Conservation (phyloP, 2,329 filamentous ascomycete genomes). For the Xylariaceae sp. region DNA sequence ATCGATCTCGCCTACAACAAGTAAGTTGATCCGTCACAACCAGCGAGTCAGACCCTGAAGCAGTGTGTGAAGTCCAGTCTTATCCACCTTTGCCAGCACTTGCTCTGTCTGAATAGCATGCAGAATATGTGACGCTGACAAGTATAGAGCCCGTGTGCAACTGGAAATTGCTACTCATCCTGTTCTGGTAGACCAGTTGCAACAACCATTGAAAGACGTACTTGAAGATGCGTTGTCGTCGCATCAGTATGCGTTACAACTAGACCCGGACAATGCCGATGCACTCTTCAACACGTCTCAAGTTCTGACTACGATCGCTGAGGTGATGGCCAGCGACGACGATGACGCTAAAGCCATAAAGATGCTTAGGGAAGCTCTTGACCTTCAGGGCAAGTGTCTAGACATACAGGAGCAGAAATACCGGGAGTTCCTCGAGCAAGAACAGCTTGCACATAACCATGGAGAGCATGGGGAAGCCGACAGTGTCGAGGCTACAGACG, state of each 20-base stretch:
- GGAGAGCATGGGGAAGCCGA: slow-evolving; percentile 33
- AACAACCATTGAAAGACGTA: slow-evolving; percentile 53
- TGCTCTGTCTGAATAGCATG: neutral
- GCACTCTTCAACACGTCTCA: slow-evolving; percentile 73
- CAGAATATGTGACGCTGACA: neutral
- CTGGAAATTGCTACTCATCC: slow-evolving; percentile 71
- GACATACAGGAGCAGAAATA: slow-evolving; percentile 51
- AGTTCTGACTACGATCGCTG: slow-evolving; percentile 67
- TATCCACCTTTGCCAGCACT: too few species aligned
- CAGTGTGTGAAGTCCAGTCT: too few species aligned
- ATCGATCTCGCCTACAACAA: slow-evolving; percentile 79
- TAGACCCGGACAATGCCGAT: slow-evolving; percentile 67
- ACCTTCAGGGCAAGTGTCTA: slow-evolving; percentile 46
- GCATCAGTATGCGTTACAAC: slow-evolving; percentile 61
- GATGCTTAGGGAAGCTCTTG: slow-evolving; percentile 39
- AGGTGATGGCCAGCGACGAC: slow-evolving; percentile 57
- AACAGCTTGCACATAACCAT: slow-evolving; percentile 41
- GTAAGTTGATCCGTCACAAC: slow-evolving; percentile 44
- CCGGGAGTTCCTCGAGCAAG: slow-evolving; percentile 34
- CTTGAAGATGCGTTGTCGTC: slow-evolving; percentile 64
- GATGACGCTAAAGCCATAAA: slow-evolving; percentile 45
- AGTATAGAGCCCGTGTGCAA: slow-evolving; percentile 65
- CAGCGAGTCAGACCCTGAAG: slow-evolving; percentile 8
- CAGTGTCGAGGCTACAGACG: slow-evolving; percentile 2
- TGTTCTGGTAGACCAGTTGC: slow-evolving; percentile 61